These are phyloP conservation scores for Trametes pubescens DNA, from an alignment of 1,284 basidiomycete species.

Conservation along the genomic window DNA sequence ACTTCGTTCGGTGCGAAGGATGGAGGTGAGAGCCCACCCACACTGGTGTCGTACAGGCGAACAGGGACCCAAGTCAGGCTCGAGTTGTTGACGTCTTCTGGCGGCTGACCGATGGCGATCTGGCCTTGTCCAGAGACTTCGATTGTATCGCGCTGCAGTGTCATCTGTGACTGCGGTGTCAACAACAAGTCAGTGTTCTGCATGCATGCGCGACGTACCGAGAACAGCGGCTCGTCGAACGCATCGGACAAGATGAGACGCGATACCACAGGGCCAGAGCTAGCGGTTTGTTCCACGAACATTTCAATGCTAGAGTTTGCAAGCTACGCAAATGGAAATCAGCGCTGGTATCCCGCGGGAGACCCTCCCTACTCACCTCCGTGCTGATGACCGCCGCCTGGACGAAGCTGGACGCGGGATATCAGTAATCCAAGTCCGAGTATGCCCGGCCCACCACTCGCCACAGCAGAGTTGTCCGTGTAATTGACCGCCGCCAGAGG, in stretches of 20 bases:
- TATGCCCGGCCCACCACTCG: conserved; percentile 47
- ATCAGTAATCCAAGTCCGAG: conserved; percentile 49
- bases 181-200: background rate
- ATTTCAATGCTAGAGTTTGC: conserved; percentile 46
- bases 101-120: conserved; percentile 51
- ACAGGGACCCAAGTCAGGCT: conserved; percentile 54
- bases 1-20: conserved; percentile 46
- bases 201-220: conserved; percentile 33
- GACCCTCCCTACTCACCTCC: conserved; percentile 38
- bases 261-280: conserved; percentile 54
- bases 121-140: conserved; percentile 47
- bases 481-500: conserved; percentile 46
- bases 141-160: conserved; percentile 51
- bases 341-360: background rate
- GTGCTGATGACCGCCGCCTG: conserved; percentile 48
- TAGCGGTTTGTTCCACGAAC: conserved; percentile 49
- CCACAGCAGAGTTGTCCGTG: conserved; percentile 47
- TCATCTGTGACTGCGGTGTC: conserved; percentile 37
- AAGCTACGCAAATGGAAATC: background rate
- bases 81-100: conserved; percentile 48
- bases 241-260: conserved; percentile 52
- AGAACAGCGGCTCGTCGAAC: conserved; percentile 55
- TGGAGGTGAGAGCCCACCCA: conserved; percentile 49
- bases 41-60: conserved; percentile 45
- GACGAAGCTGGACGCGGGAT: conserved; percentile 43